Percentiles rank a stretch among this genome's conserved stretches.
These are phyloP conservation scores for Aphanomyces stellatus DNA, from an alignment of 352 stramenopile genomes.

Conservation along the genomic window DNA sequence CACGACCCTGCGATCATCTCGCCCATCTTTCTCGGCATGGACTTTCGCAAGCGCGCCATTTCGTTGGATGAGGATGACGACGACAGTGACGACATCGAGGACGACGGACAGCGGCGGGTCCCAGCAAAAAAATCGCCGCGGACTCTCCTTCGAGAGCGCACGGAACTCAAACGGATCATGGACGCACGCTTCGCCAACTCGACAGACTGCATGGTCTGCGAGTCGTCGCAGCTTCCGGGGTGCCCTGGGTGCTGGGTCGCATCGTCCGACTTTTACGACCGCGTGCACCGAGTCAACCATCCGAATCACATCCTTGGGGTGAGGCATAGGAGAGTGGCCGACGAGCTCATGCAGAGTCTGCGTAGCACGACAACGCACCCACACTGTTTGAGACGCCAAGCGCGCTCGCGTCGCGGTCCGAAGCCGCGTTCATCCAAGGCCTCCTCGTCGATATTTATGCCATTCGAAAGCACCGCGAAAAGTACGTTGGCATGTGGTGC, in stretches of 20 bases:
- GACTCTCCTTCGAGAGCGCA: slow-evolving; percentile 20
- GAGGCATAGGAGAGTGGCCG: no score
- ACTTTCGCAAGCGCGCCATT: slow-evolving; percentile 50
- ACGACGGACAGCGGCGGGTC: no score
- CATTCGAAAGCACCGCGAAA: slow-evolving; percentile 44
- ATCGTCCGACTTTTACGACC: slow-evolving; percentile 29
- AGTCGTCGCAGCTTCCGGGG: slow-evolving; percentile 26
- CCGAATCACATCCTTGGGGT: no score
- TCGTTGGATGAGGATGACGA: slow-evolving; percentile 24
- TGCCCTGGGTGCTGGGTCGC: slow-evolving; percentile 67
- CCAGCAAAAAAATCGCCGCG: slow-evolving; percentile 19
- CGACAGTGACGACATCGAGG: slow-evolving; percentile 19
- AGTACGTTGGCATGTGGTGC: slow-evolving; percentile 29
- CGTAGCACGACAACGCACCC: background rate
- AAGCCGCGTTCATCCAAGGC: slow-evolving; percentile 35
- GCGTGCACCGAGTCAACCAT: background rate
- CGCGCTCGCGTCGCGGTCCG: no score
- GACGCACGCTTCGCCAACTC: slow-evolving; percentile 23
- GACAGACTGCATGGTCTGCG: slow-evolving; percentile 31
- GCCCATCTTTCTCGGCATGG: slow-evolving; percentile 54
- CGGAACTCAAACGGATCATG: slow-evolving; percentile 31
- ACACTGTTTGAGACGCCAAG: no score
- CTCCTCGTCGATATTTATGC: slow-evolving; percentile 39
- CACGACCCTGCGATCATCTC: slow-evolving; percentile 40
- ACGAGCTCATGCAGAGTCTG: no score